Evolutionary conservation across 169 alveolate genomes (phyloP), one percentile per base, ranked within the genome.

Genomic region (Condylostoma magnum): DNA sequence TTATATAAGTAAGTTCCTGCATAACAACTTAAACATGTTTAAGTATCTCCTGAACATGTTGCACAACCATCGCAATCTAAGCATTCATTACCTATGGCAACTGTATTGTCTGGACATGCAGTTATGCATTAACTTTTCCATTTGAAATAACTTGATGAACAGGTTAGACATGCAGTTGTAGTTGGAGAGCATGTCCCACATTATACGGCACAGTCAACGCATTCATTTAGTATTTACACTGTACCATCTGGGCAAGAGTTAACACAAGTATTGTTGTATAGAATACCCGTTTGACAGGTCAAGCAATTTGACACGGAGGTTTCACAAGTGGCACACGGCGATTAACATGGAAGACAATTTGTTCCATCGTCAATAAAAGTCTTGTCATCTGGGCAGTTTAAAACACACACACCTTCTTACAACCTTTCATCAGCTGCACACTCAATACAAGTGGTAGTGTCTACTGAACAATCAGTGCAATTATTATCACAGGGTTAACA

Each of bases 281-380:
- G 22, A 46, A 22, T 37, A 6, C 57, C 57, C 25, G 2, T 18
- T 1, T 10, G 8, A 25, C 68, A 55, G 0, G 68, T 22, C 33
- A 27, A 37, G 33, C 71, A 60, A 18, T 12, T 60, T 28, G 6
- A n/a, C 43, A 8, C 31, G 15, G 71, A 37, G 20, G 20, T 41
- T 10, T n/a, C n/a, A 27, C 71, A 60, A 15, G 58, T 33, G 15
- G 6, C 18, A 27, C 71, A 60, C 1, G 71, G 71, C 0, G 71
- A 60, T 34, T 36, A 20, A 27, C 71, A 60, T 12, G 12, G 3
- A 60, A n/a, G 10, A 31, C 68, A n/a, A n/a, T n/a, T n/a, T n/a
- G 20, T 27, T 22, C 15, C 30, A 38, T 12, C 37, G 8, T 52
- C 41, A 15, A 60, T 38, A 41, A 38, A 60, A 2, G n/a, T 12